Base-by-base conservation (phyloP, 2,329 filamentous ascomycete genomes). In the Sporothrix luriei region DNA sequence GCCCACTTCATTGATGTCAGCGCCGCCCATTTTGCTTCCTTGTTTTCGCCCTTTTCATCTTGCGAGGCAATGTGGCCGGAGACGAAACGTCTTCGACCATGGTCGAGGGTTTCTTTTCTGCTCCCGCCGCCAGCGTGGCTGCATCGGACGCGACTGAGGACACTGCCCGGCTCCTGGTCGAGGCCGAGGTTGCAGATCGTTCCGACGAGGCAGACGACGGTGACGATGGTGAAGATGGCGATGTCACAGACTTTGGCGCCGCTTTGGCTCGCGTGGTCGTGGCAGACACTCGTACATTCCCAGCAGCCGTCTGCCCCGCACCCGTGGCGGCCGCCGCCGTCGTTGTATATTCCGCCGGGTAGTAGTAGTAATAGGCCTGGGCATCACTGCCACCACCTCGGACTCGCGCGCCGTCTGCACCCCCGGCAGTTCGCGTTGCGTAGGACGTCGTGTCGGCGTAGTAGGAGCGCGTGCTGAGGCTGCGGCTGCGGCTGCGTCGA, bases 21-120 rank as follows among this genome's bases (percentile, higher is more conserved):
- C 64, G 64, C 51, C 65, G 65, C 6, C 49, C 49, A 11, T 57
- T 55, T 7, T 33, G 65, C n/a, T 52, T 48, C 4, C 16, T 55
- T 16, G 52, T 59, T 16, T 68, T 68, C 7, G 66, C 66, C 19
- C 24, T 68, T 19, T 48, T 68, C 52, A 68, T 68, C 38, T 68
- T 68, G 9, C 26, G 24, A 4, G 66, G 66, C 19, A 48, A 49
- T 9, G 29, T 38, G 5, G 19, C 49, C 0, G 49, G 65, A 26
- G 65, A 46, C 1, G 65, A 48, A 29, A 59, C 29, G 16, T 21
- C 9, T 11, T 48, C 61, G 5, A n/a, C 43, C 26, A 19, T 43
- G 14, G 61, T 5, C 43, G 21, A 13, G 3, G 19, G 26, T 11
- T 46, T 66, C 52, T 57, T 49, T 13, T 40, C 38, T 7, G 43